These are phyloP conservation scores for Cladosporium oxysporum DNA, from an alignment of 2,329 filamentous ascomycete species.

Conservation along the genomic window DNA sequence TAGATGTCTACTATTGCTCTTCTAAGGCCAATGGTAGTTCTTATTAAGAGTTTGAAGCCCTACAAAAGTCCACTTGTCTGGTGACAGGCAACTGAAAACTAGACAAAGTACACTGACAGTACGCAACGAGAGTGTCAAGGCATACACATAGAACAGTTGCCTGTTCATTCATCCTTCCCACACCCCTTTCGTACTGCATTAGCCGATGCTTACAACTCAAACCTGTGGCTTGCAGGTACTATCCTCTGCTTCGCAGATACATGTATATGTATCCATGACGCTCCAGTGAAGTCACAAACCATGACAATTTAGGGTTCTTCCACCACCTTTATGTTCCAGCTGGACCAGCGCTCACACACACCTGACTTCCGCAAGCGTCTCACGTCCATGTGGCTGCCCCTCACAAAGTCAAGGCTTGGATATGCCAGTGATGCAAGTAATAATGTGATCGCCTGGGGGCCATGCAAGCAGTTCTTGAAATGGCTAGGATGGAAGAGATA, in stretches of 20 bases:
- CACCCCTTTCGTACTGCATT: not conserved
- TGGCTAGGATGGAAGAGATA: not conserved
- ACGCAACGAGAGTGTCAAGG: not conserved
- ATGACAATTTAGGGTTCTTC: not conserved
- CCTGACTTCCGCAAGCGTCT: not conserved
- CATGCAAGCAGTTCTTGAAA: slow-evolving; percentile 3
- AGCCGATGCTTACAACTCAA: not conserved
- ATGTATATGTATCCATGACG: not conserved
- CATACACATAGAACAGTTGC: not conserved
- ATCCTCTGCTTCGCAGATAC: not conserved
- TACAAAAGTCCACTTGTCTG: not conserved
- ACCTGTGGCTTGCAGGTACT: not conserved
- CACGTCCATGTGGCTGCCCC: not conserved
- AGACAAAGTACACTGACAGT: not conserved
- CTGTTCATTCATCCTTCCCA: too few species aligned
- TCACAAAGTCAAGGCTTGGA: not conserved
- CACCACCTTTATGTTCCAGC: not conserved
- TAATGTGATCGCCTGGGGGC: slow-evolving; percentile 2
- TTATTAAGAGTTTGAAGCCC: not conserved
- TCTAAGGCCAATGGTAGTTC: not conserved
- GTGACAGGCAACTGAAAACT: not conserved
- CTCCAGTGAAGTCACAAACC: not conserved
- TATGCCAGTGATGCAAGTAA: slow-evolving; percentile 4
- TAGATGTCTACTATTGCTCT: not conserved
- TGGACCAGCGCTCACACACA: not conserved